phyloP scores from a whole-genome alignment of 139 green algal genomes.

The Volvox reticuliferus region DNA sequence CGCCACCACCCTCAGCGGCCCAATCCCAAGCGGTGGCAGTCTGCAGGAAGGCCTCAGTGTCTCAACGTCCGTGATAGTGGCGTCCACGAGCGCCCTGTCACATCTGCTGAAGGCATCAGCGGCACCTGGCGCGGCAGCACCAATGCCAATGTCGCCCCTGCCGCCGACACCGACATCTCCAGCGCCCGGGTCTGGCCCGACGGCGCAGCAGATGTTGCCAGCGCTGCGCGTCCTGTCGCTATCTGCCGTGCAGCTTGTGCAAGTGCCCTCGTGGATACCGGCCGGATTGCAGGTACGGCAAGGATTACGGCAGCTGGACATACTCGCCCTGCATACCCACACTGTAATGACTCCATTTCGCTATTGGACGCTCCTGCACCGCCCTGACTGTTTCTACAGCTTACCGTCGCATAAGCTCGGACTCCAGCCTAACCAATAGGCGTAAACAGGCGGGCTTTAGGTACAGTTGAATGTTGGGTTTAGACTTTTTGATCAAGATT shows the following conservation, averaged over 20 bases:
- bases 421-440: no score
- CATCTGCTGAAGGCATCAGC: background rate
- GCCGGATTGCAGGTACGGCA: slow-evolving; percentile 4
- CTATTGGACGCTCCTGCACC: no score
- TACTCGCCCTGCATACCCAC: no score
- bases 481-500: no score
- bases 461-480: no score
- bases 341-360: no score
- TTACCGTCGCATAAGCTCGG: no score
- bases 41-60: background rate
- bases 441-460: no score
- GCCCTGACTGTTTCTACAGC: no score
- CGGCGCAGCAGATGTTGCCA: background rate
- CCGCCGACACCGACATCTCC: background rate
- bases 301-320: no score
- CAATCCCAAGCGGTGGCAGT: background rate
- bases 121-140: background rate
- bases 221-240: slow-evolving; percentile 21
- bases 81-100: background rate
- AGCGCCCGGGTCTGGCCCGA: background rate
- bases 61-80: background rate
- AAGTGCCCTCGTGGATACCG: slow-evolving; percentile 38
- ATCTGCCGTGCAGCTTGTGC: background rate
- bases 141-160: background rate
- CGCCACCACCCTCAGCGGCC: background rate